These are phyloP conservation scores for Calycina marina DNA, from an alignment of 2,329 filamentous ascomycete genomes.

Conservation along the genomic window DNA sequence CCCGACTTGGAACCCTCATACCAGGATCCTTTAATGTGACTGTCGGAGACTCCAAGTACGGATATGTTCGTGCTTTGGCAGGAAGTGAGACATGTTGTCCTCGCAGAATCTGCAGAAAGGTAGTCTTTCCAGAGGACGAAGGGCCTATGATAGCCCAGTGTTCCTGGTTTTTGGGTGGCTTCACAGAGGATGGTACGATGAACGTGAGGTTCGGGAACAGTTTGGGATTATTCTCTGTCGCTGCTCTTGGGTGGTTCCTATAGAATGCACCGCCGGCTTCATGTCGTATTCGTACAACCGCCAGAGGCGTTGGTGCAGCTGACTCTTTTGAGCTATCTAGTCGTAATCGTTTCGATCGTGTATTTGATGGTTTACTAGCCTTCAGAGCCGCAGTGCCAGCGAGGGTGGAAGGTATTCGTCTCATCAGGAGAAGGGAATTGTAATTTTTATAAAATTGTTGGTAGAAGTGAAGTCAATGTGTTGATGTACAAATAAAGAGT, in stretches of 20 bases:
- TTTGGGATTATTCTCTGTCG: conserved; percentile 39
- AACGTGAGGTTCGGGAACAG: conserved; percentile 62
- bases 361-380: too few species aligned
- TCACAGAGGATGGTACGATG: conserved; percentile 22
- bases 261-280: conserved; percentile 66
- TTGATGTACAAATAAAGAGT: too few species aligned
- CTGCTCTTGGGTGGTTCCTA: conserved; percentile 49
- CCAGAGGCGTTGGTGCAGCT: too few species aligned
- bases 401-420: too few species aligned
- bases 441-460: too few species aligned
- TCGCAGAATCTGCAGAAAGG: conserved; percentile 63
- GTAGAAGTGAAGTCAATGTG: too few species aligned
- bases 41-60: conserved; percentile 53
- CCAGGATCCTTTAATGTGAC: conserved; percentile 26
- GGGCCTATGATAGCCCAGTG: conserved; percentile 80
- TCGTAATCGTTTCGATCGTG: too few species aligned
- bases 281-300: not conserved
- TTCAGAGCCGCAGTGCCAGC: too few species aligned
- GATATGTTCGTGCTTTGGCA: conserved; percentile 61
- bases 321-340: too few species aligned
- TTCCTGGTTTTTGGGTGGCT: conserved; percentile 40
- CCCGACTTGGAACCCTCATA: conserved; percentile 45
- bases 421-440: too few species aligned
- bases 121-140: conserved; percentile 65
- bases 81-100: conserved; percentile 66